These are phyloP conservation scores for Diaporthe australafricana DNA, from an alignment of 2,329 filamentous ascomycete species.

Conservation along the genomic window DNA sequence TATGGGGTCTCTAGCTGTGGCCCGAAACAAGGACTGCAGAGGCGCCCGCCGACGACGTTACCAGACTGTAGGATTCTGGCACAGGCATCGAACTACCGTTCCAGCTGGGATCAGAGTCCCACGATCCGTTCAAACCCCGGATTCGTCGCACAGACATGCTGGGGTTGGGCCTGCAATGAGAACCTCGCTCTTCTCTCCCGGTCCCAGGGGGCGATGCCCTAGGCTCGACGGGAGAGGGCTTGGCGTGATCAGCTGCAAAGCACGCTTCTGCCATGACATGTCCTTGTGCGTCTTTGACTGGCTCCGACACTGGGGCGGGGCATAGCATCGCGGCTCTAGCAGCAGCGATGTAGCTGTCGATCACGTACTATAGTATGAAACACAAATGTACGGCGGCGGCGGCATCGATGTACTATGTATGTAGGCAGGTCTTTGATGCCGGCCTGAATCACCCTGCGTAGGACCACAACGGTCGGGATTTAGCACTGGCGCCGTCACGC, in stretches of 20 bases:
- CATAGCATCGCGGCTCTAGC: slow-evolving; percentile 22
- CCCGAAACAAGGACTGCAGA: slow-evolving; percentile 26
- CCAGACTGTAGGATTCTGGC: slow-evolving; percentile 21
- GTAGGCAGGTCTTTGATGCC: slow-evolving; percentile 23
- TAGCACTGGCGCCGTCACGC: slow-evolving; percentile 23
- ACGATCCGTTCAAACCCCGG: slow-evolving; percentile 24
- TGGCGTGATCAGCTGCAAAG: slow-evolving; percentile 27
- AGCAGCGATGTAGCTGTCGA: slow-evolving; percentile 16
- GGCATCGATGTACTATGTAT: background rate
- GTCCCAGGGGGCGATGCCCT: background rate
- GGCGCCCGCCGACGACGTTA: slow-evolving; percentile 22
- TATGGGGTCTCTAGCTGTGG: slow-evolving; percentile 18
- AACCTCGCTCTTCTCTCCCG: slow-evolving; percentile 12
- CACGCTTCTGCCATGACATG: background rate
- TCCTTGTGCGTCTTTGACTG: slow-evolving; percentile 1
- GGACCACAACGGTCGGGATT: slow-evolving; percentile 30
- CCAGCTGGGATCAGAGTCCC: slow-evolving; percentile 16
- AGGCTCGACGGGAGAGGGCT: slow-evolving; percentile 24
- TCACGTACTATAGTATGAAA: slow-evolving; percentile 24
- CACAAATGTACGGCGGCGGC: slow-evolving; percentile 19
- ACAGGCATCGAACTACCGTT: slow-evolving; percentile 26
- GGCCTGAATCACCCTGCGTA: slow-evolving; percentile 9
- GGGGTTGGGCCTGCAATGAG: slow-evolving; percentile 14
- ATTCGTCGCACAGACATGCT: slow-evolving; percentile 29
- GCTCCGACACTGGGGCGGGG: background rate